phyloP scores from a whole-genome alignment of 306 rosid genomes.

The Potentilla sterilis region DNA sequence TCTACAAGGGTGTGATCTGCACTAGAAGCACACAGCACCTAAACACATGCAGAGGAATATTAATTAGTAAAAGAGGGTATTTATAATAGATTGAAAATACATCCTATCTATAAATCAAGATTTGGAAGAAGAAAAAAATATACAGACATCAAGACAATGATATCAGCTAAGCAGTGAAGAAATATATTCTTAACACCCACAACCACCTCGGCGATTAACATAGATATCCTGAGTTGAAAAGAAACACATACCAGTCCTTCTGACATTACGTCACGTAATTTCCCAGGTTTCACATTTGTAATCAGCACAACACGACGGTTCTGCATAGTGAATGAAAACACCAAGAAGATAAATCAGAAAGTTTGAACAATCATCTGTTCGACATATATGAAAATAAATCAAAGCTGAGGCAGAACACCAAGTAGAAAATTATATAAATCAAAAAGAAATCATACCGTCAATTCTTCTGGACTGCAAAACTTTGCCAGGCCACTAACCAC shows the following conservation, averaged over 20 bases:
- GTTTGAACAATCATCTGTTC: not conserved
- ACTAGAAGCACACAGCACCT: constrained; percentile 92
- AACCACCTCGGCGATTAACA: constrained; percentile 8
- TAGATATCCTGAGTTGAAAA: constrained; percentile 4
- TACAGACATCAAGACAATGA: not conserved
- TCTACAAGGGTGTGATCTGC: constrained; percentile 80
- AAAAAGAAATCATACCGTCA: constrained; percentile 51
- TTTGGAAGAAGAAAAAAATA: not conserved
- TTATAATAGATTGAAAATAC: not conserved
- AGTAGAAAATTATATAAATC: constrained; percentile 14
- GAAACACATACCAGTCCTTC: constrained; percentile 75
- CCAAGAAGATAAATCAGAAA: constrained; percentile 10
- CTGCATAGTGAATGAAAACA: constrained; percentile 41
- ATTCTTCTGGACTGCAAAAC: constrained; percentile 72
- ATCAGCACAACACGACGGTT: constrained; percentile 77
- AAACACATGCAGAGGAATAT: constrained; percentile 9
- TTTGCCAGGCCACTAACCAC: constrained; percentile 97
- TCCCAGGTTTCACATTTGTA: constrained; percentile 96
- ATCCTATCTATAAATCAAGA: not conserved
- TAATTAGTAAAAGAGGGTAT: not conserved
- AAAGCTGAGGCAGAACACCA: not conserved
- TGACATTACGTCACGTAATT: constrained; percentile 88
- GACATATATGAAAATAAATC: not conserved
- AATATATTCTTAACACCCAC: not conserved
- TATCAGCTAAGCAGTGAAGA: not conserved